A percentile compares a stretch with the other conserved stretches of the same genome.
These are phyloP conservation scores for Rhizopus sp. DNA, from an alignment of 371 early-diverging fungal species.

Conservation along the genomic window DNA sequence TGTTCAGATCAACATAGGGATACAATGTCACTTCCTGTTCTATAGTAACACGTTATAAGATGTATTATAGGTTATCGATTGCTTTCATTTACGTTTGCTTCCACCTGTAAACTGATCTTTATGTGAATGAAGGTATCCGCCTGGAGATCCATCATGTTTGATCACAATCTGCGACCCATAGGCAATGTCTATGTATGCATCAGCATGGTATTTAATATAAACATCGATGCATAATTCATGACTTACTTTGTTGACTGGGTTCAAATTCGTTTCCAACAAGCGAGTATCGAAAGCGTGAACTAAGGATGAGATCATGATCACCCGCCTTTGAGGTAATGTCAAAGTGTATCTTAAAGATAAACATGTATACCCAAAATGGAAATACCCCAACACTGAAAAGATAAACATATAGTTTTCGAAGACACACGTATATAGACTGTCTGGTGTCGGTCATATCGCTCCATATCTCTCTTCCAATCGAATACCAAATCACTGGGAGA, in stretches of 20 bases:
- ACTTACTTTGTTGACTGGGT: constrained; percentile 27
- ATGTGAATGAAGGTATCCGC: constrained; percentile 91
- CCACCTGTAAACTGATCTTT: constrained; percentile 74
- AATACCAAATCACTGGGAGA: constrained; percentile 45
- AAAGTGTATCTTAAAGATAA: constrained; percentile 85
- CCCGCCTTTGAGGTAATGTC: constrained; percentile 61
- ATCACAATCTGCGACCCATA: constrained; percentile 81
- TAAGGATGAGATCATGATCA: constrained; percentile 83
- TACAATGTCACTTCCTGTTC: constrained; percentile 95
- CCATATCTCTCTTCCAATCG: constrained; percentile 81
- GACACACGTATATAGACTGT: constrained; percentile 42
- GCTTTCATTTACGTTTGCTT: constrained; percentile 64
- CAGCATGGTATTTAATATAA: background rate
- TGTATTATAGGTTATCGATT: background rate
- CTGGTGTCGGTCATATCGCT: constrained; percentile 72
- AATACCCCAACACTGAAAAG: constrained; percentile 71
- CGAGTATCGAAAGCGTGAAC: constrained; percentile 69
- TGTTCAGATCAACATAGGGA: constrained; percentile 86
- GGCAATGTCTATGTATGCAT: constrained; percentile 61
- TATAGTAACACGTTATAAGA: constrained; percentile 13
- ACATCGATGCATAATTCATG: background rate
- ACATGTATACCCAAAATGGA: constrained; percentile 81
- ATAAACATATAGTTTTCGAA: constrained; percentile 54
- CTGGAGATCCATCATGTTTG: constrained; percentile 69
- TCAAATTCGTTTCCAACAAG: constrained; percentile 29